Base-by-base conservation (phyloP, 192 early-diverging fungal genomes). In the Coemansia sp. region DNA sequence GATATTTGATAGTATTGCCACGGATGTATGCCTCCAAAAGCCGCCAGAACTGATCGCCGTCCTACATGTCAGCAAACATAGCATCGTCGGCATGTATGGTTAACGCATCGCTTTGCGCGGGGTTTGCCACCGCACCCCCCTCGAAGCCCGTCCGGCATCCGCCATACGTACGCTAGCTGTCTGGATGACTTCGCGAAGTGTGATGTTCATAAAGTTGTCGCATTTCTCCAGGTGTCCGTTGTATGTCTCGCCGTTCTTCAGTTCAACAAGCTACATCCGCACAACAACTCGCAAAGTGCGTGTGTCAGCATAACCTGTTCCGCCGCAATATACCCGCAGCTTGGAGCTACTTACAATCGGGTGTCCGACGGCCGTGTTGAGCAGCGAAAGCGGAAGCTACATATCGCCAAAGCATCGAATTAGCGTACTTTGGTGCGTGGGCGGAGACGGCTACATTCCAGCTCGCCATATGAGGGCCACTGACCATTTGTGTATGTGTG, bases 171-270 rank as follows among this genome's bases (percentile, higher is more conserved):
- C 84, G 28, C 91, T 86, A 0, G 85, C 86, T 0, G 94, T 98
- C 68, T 89, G 88, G 60, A 97, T 95, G 19, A 97, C 94, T 64
- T 96, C 93, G 48, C 89, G 84, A 21, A 98, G 78, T 31, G 87
- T 91, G 63, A 98, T 79, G 76, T 98, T 98, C 96, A 97, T 98
- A 84, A 91, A 97, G 59, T 91, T 91, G 70, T 96, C 90, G 79
- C 92, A 96, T 61, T 86, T 91, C 49, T 91, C 90, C 75, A 98
- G 84, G 78, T 95, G 92, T 9, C 96, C 96, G 64, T 95, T 97
- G 73, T 94, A 98, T 22, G 96, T 94, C 69, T 97, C 94, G 64
- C 94, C 95, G 69, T 88, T 93, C 66, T 98, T 98, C 46, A 98
- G 69, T 64, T 98, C 95, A n/a, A 98, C 92, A 49, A 94, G 80